Evolutionary conservation across 169 alveolate species (phyloP).

Genomic region (Toxoplasma gondii): DNA sequence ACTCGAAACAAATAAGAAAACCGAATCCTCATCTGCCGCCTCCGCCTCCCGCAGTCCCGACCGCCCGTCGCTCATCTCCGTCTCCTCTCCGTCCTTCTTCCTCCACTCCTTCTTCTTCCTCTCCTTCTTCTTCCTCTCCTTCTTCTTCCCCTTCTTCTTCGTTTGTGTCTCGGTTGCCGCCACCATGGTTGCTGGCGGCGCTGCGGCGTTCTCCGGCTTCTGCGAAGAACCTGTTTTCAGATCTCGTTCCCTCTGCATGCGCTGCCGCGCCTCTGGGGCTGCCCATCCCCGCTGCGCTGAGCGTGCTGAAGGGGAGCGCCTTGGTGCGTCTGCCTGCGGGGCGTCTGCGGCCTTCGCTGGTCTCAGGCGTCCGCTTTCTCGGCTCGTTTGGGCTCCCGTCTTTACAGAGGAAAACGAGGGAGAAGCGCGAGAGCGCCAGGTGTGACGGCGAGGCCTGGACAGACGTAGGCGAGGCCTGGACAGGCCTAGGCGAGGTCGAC

Average conservation of each 20-base stretch:
- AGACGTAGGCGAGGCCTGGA: not conserved
- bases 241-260: not conserved
- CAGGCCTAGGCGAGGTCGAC: not conserved
- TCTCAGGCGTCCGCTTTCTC: not conserved
- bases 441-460: not conserved
- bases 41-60: not conserved
- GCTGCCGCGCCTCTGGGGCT: not conserved
- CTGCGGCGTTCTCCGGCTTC: not conserved
- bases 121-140: conserved; percentile 6
- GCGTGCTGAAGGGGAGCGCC: not conserved
- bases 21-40: not conserved
- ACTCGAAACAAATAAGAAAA: not conserved
- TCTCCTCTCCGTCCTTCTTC: not conserved
- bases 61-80: not conserved
- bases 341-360: not conserved
- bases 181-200: not conserved
- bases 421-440: not conserved
- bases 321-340: not conserved
- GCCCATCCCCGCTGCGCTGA: conserved; percentile 1
- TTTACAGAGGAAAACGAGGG: not conserved
- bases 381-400: not conserved
- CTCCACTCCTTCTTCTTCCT: not conserved
- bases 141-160: not conserved
- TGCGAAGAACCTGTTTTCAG: not conserved
- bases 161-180: not conserved